Evolutionary conservation across 108 stramenopile genomes (phyloP), one percentile per base, ranked within the genome.

Genomic region (Nitzschia putrida): DNA sequence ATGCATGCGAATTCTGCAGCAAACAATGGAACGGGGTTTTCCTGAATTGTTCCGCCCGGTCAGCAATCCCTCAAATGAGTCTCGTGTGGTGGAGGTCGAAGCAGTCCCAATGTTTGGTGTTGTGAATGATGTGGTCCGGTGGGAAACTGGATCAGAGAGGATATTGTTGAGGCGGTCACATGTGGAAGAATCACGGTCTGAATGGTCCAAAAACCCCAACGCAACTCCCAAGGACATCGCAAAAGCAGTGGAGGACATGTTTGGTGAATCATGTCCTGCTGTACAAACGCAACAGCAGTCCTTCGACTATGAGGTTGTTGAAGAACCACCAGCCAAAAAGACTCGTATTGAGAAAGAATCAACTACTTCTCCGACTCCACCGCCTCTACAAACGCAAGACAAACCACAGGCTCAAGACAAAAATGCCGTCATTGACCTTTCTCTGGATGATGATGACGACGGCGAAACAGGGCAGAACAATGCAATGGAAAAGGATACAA

Each of bases 21-120:
- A 42, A 8, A 38, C 67, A 6, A 5, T 68, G 54, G 12, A 57
- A 39, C 22, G 56, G 23, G 67, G 67, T 20, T 68, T 68, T 43
- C 67, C 67, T 20, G 55, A 56, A 20, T 2, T 68, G 55, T 7
- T 68, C 12, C 39, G 41, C 1, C 54, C 55, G 5, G 5, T 34
- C 9, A 25, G 55, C 1, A 25, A 21, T 8, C 26, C 45, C 2
- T 38, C 50, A 7, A 18, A 26, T 2, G 34, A 59, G 14, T 37
- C 24, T 8, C 21, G 26, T 1, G 58, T 53, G 8, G 47, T 52
- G 23, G 69, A 52, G 29, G 24, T 71, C 22, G 49, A 49, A 7
- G 51, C 14, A 34, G 47, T 58, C 16, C 69, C 58, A 6, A 38
- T 23, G 49, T 21, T 68, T 1, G 67, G 54, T 22, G 16, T 68